Evolutionary conservation across 257 asterid species (phyloP).

Genomic region (Solanum tarapatanum): DNA sequence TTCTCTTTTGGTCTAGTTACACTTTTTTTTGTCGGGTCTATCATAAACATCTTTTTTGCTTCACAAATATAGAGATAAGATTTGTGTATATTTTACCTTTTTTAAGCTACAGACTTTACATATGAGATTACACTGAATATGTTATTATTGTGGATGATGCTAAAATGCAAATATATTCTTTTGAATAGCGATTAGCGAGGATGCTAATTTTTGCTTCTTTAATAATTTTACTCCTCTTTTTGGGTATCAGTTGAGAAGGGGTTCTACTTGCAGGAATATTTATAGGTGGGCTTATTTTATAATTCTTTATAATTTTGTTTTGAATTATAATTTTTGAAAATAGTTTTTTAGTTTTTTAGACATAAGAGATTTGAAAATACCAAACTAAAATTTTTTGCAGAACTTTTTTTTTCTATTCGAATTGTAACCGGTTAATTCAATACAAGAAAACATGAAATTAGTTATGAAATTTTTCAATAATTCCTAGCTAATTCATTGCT

Average conservation of each 20-base stretch:
- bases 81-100: neutral
- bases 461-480: neutral
- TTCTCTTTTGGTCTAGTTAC: neutral
- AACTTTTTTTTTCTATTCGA: neutral
- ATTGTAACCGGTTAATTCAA: neutral
- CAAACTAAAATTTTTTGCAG: neutral
- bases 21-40: neutral
- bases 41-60: accelerated
- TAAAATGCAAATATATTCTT: neutral
- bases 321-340: neutral
- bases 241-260: neutral
- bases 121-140: neutral
- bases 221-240: neutral
- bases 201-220: neutral
- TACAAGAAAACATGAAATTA: neutral
- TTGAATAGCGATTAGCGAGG: neutral
- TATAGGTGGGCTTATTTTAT: neutral
- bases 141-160: neutral
- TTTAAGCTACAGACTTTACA: neutral
- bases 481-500: neutral
- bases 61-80: neutral
- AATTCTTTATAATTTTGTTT: neutral
- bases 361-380: neutral
- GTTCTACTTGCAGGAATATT: neutral
- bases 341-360: neutral